Evolutionary conservation across 192 early-diverging fungal genomes (phyloP).

Genomic region (Backusella morwellensis): DNA sequence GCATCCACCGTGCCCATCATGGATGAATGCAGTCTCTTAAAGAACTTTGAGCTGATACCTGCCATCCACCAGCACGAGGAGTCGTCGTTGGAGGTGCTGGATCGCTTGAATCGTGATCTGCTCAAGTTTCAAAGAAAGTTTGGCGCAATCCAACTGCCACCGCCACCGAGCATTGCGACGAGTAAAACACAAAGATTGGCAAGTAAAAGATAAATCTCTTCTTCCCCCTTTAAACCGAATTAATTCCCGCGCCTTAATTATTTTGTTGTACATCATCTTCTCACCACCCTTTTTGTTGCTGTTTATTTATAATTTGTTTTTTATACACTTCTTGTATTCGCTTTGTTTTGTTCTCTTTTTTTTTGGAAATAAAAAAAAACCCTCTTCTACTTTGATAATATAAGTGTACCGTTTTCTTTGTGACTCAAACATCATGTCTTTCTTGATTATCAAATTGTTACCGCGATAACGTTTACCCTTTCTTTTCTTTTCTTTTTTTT

Average conservation of each 20-base stretch:
- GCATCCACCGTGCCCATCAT: constrained; percentile 26
- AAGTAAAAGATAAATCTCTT: neutral
- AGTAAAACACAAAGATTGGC: neutral
- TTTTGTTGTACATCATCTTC: neutral
- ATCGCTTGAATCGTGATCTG: constrained; percentile 48
- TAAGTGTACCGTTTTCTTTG: too few relatives aligned
- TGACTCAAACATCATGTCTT: too few relatives aligned
- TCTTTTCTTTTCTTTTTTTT: neutral
- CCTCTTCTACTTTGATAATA: too few relatives aligned
- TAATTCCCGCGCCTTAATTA: neutral
- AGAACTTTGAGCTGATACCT: neutral
- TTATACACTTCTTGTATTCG: neutral
- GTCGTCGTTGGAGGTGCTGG: constrained; percentile 48
- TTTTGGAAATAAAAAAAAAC: neutral
- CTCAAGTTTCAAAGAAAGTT: constrained; percentile 52
- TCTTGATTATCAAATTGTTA: neutral
- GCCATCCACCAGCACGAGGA: constrained; percentile 7
- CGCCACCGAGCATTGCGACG: neutral
- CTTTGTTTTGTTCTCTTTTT: neutral
- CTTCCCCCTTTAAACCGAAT: neutral
- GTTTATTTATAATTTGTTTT: neutral
- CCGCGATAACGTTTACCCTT: neutral
- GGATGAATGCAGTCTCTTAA: constrained; percentile 7
- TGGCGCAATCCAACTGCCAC: neutral
- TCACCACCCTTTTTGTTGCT: neutral